Percentiles rank a stretch among this genome's conserved stretches.
Conservation (phyloP, 2,329 filamentous ascomycete species). For the Phyllachora maydis region DNA sequence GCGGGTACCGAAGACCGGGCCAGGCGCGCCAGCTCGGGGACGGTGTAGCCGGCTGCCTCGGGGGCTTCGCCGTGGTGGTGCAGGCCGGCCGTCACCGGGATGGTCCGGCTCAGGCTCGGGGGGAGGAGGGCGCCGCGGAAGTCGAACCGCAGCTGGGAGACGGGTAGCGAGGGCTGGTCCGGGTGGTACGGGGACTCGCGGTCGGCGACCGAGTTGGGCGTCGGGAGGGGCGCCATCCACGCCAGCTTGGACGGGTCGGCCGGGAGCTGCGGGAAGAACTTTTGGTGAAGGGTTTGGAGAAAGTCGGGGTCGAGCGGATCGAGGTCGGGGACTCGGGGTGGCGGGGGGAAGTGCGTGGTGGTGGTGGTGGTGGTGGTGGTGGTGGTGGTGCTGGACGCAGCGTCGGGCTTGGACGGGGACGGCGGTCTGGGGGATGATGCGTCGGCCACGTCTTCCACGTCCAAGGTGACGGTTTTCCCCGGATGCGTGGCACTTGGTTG, state of each 20-base stretch:
- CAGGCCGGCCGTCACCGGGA: constrained; percentile 61
- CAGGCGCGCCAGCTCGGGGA: constrained; percentile 65
- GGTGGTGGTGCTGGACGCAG: constrained; percentile 11
- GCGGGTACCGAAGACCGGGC: constrained; percentile 65
- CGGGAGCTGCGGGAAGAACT: constrained; percentile 82
- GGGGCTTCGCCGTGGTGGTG: constrained; percentile 90
- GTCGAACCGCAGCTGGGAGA: constrained; percentile 70
- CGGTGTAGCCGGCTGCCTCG: constrained; percentile 84
- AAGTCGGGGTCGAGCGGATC: constrained; percentile 72
- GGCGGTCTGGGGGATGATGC: constrained; percentile 5
- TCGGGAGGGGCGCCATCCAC: constrained; percentile 67
- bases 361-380: constrained; percentile 11
- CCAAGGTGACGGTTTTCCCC: neutral
- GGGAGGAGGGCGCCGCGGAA: constrained; percentile 67
- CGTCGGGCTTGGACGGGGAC: constrained; percentile 1
- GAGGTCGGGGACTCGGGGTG: constrained; percentile 45
- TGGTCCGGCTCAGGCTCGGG: constrained; percentile 49
- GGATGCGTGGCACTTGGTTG: too few species aligned
- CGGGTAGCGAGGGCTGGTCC: constrained; percentile 45
- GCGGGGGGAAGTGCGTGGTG: constrained; percentile 39
- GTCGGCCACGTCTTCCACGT: constrained; percentile 1
- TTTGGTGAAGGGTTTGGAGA: constrained; percentile 63
- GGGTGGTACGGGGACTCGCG: constrained; percentile 67
- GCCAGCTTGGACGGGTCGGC: constrained; percentile 70
- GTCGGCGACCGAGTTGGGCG: constrained; percentile 41